Evolutionary conservation across 148 eudicot genomes (phyloP), one percentile per base, ranked within the genome.

Genomic region (Chenopodium berlandieri): DNA sequence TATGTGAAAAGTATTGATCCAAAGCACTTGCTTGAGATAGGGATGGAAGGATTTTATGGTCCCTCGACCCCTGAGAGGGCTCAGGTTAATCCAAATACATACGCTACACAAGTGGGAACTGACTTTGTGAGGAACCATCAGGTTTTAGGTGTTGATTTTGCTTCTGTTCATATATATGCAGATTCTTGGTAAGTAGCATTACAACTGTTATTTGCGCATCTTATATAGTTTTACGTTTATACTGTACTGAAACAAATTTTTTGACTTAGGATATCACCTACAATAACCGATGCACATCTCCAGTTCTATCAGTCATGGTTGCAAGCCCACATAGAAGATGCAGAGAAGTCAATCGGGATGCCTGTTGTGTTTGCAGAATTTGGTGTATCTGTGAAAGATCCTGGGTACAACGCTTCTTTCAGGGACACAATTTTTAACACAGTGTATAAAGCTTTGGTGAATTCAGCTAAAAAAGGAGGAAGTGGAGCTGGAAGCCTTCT

Each of bases 1-100:
- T 89, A 89, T 82, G 90, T 91, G 88, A 92, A 92, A 76, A 90
- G 91, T 82, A 88, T 94, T 69, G 98, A 94, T 81, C 90, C 96
- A 4, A 91, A 90, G 72, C 98, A 94, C 80, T 73, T 94, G 79
- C 89, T 94, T 74, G 94, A 90, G 85, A 90, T 92, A 46, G 98
- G 98, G 1, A 65, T 85, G 78, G 98, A 94, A 88, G 98, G 98
- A 74, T 94, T 92, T 82, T 94, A 94, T 73, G 98, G 98, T 77
- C 90, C 90, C 78, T 94, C 98, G 4, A 92, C 94, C 7, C 90
- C 89, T 40, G 85, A 89, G 50, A 86, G 78, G 72, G 87, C 78
- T 84, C 90, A 90, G 46, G 71, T 80, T 78, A 94, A 94, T 82
- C 98, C 96, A 66, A 91, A 90, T 73, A 80, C 90, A 34, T 83